A percentile compares a stretch with the other conserved stretches of the same genome.
Conservation (phyloP, 305 asterid genomes). For the Solanum hybrid region DNA sequence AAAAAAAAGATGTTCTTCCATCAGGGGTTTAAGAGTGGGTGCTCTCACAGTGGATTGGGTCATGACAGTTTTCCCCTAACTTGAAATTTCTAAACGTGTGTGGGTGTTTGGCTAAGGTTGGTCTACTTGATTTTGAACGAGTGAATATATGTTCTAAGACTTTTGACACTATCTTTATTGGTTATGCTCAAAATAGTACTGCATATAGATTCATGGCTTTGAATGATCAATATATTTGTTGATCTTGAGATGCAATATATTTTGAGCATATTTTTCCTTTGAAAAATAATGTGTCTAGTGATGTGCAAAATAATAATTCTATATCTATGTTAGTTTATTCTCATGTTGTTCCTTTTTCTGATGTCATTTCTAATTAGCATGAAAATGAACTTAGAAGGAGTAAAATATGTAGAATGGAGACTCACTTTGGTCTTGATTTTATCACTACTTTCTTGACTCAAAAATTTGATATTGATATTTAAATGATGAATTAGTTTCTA, state of each 20-base stretch:
- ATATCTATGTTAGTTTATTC: not conserved
- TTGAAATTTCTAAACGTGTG: not conserved
- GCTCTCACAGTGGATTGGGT: not conserved
- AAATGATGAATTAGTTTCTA: not conserved
- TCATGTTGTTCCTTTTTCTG: not conserved
- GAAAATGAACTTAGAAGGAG: not conserved
- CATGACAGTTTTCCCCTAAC: not conserved
- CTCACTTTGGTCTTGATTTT: not conserved
- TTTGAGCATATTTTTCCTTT: not conserved
- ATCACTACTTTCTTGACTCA: not conserved
- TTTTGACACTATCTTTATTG: not conserved
- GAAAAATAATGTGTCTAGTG: not conserved
- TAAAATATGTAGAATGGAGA: not conserved
- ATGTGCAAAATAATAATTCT: not conserved
- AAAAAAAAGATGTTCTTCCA: not conserved
- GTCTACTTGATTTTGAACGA: not conserved
- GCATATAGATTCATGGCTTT: not conserved
- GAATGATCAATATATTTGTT: not conserved
- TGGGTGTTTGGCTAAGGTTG: not conserved
- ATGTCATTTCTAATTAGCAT: not conserved
- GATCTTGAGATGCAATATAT: not conserved
- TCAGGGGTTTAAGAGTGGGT: not conserved
- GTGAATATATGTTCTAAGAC: not conserved
- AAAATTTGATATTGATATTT: not conserved
- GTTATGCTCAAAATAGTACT: not conserved